Conservation (phyloP, 257 asterid genomes). For the Coffea eugenioides region DNA sequence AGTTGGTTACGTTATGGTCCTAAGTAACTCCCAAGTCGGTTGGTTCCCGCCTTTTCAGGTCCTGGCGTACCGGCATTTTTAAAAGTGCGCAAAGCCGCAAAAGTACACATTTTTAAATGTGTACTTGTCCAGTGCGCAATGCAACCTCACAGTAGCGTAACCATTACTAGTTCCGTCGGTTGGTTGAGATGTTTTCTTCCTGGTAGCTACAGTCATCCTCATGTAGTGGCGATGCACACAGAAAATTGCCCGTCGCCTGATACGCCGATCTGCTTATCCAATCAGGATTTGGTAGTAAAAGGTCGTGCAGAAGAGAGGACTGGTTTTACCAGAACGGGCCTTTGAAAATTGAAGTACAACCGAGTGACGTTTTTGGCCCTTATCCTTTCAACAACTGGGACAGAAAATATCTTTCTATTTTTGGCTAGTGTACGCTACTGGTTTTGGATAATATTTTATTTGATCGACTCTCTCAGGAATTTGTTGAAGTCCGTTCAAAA, state of each 20-base stretch:
- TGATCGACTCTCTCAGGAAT: neutral
- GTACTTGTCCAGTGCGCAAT: too few species aligned
- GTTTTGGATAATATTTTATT: constrained; percentile 5
- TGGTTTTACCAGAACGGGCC: neutral
- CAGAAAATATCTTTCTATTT: neutral
- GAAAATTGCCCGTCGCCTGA: constrained; percentile 13
- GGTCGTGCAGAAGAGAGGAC: neutral
- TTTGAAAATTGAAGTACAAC: neutral
- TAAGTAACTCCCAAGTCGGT: constrained; percentile 25
- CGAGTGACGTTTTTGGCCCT: constrained; percentile 1
- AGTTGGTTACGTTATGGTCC: constrained; percentile 14
- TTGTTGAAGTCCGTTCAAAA: neutral
- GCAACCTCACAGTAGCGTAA: too few species aligned
- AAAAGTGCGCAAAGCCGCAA: too few species aligned
- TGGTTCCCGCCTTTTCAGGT: constrained; percentile 59
- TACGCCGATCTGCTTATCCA: constrained; percentile 34
- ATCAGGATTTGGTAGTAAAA: constrained; percentile 9
- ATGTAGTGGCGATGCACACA: too few species aligned
- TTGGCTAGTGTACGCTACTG: neutral
- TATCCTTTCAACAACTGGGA: constrained; percentile 19
- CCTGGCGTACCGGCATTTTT: constrained; percentile 12
- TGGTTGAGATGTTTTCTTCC: too few species aligned
- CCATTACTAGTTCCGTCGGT: too few species aligned
- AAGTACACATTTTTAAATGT: too few species aligned
- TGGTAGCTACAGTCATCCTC: too few species aligned